These are phyloP conservation scores for Tolypocladium nubicola DNA, from an alignment of 2,329 filamentous ascomycete genomes.

Conservation along the genomic window DNA sequence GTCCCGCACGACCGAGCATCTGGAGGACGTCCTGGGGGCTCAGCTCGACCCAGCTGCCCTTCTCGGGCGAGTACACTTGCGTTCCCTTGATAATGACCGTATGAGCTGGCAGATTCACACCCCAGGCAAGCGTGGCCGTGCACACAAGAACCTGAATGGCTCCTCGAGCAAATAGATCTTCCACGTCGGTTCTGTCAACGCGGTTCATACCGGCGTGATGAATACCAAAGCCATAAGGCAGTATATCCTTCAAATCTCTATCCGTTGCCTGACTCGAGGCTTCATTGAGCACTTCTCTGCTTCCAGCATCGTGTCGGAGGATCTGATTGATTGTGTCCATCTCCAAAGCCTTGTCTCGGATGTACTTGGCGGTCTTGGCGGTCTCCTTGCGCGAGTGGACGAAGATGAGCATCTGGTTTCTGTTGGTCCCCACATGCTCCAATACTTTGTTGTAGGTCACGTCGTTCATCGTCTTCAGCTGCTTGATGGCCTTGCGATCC, in stretches of 20 bases:
- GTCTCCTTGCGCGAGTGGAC: conserved; percentile 98
- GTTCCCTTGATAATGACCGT: conserved; percentile 99
- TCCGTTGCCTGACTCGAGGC: conserved; percentile 77
- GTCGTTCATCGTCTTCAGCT: conserved; percentile 98
- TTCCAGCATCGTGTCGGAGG: conserved; percentile 83
- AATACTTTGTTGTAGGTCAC: conserved; percentile 96
- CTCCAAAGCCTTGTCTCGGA: conserved; percentile 94
- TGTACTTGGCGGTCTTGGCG: conserved; percentile 91
- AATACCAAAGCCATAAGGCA: conserved; percentile 96
- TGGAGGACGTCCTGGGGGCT: conserved; percentile 96
- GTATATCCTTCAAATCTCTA: conserved; percentile 78
- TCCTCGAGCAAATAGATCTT: conserved; percentile 86
- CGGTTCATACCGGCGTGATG: conserved; percentile 97
- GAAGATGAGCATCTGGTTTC: conserved; percentile 98
- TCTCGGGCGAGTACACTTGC: conserved; percentile 94
- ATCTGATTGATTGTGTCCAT: conserved; percentile 96
- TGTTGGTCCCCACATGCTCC: conserved; percentile 85
- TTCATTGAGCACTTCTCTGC: conserved; percentile 75
- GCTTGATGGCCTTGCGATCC: conserved; percentile 97
- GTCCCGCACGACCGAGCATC: conserved; percentile 94
- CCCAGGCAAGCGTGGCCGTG: conserved; percentile 97
- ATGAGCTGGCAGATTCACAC: conserved; percentile 94
- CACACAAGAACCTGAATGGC: conserved; percentile 92
- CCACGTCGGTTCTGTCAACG: conserved; percentile 88
- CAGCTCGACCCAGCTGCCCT: conserved; percentile 95